Conservation (phyloP, 1,139 yeast species). For the Protomyces lactucae-debilis region DNA sequence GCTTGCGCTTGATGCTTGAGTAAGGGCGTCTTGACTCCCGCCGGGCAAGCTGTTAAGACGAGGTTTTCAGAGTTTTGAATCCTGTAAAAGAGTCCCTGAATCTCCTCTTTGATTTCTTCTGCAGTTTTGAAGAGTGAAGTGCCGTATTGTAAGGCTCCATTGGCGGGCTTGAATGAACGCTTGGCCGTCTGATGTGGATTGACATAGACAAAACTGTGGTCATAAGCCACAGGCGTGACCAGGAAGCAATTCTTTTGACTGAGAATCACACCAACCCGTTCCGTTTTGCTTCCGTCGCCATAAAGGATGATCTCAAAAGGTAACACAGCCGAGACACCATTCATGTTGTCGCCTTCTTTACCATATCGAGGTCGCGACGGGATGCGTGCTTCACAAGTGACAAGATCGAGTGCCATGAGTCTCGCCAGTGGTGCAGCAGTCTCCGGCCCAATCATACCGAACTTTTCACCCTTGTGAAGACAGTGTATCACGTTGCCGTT, state of each 20-base stretch:
- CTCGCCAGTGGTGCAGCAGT: conserved; percentile 17
- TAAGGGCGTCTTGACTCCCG: conserved; percentile 3
- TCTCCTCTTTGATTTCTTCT: conserved; percentile 20
- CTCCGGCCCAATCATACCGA: conserved; percentile 20
- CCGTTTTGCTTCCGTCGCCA: conserved; percentile 11
- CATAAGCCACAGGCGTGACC: conserved; percentile 22
- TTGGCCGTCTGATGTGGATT: conserved; percentile 20
- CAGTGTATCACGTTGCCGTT: conserved; percentile 17
- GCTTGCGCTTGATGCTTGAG: conserved; percentile 26
- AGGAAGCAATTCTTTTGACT: conserved; percentile 24
- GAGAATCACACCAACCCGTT: conserved; percentile 13
- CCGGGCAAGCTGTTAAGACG: background rate
- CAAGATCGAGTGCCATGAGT: conserved; percentile 9
- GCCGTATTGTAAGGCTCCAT: conserved; percentile 5
- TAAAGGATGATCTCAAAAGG: conserved; percentile 20
- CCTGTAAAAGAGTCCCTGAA: conserved; percentile 11
- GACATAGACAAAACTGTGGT: conserved; percentile 11
- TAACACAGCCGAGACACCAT: conserved; percentile 11
- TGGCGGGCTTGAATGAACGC: conserved; percentile 1
- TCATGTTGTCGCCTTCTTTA: conserved; percentile 19
- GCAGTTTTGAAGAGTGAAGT: conserved; percentile 20
- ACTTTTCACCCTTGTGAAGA: conserved; percentile 8
- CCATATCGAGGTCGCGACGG: conserved; percentile 16
- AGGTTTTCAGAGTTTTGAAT: conserved; percentile 12
- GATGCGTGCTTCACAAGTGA: conserved; percentile 18